Base-by-base conservation (phyloP, 805 yeast genomes). In the Cyberlindnera amylophila region DNA sequence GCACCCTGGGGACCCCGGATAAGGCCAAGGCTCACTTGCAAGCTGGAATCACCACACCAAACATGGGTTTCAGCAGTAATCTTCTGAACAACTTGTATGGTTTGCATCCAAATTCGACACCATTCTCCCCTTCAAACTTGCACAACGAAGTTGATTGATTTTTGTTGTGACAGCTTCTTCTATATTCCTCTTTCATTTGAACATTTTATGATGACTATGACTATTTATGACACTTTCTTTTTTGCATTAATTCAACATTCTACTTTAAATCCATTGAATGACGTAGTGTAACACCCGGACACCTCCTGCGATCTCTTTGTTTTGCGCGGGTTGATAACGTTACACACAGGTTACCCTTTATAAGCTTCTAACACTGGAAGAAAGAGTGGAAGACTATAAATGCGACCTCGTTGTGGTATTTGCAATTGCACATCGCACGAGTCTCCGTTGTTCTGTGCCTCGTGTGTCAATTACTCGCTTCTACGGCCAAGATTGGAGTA, bases 41-140 rank as follows among this genome's bases (percentile, higher is more conserved):
- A 31, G 26, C 54, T 4, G 45, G 55, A 26, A 45, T 45, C n/a
- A 41, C 29, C 17, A 38, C 47, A 1, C 33, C 50, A 19, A 49
- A 45, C 19, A 39, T 56, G 27, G 62, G 62, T 1, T 57, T 57
- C 34, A 41, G 42, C 6, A 53, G 47, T 30, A 40, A 34, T 16
- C 33, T 57, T 21, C 36, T 57, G 38, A 57, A 57, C 33, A 55
- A 49, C 38, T 44, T 57, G 9, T 57, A 57, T 37, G 62, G 62
- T 4, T 33, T 57, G 3, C 55, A 49, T 36, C 55, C 55, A 13
- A 81, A 37, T 3, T 34, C 36, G 10, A 33, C 36, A 8, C 48
- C 44, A 13, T 44, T 37, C 32, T 19, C 45, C 1, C 49, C 45
- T n/a, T 41, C 46, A 12, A 47, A 49, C 26, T 30, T 51, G 15